Evolutionary conservation across 805 yeast genomes (phyloP), one percentile per base, ranked within the genome.

Genomic region (Lachancea sp.): DNA sequence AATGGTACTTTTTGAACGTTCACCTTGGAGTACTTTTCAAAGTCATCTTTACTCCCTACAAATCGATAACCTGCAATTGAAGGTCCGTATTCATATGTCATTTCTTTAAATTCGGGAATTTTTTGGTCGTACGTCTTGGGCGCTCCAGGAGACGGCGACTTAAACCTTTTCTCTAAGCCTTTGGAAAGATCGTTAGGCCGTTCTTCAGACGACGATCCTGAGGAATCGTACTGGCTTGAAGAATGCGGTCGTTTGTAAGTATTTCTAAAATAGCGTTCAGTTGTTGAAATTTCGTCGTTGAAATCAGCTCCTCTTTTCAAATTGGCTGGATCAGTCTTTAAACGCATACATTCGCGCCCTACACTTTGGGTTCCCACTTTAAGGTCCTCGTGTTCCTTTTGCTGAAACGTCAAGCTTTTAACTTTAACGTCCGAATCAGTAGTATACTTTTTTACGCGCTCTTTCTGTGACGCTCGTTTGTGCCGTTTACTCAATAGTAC

Each of bases 31-130:
- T 12, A 38, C 8, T 32, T 32, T n/a, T 31, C 37, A 24, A 15
- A 25, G 15, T 38, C 41, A 8, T 17, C 19, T 25, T 20, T 19
- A 19, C 25, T 39, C 3, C 42, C 42, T 2, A 40, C 43, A 17
- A 40, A 40, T 26, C 34, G 19, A 29, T 34, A 40, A 5, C 43
- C 43, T 12, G 29, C 34, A 4, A 40, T 26, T 8, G 43, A 26
- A 16, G 22, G 26, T 8, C 43, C 43, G 18, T 40, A 40, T 29
- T 40, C 43, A 28, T 21, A 39, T 12, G 36, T 31, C n/a, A n/a
- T n/a, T 19, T 31, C 41, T 4, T n/a, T 17, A 9, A n/a, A n/a
- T n/a, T n/a, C n/a, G n/a, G n/a, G n/a, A 22, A 7, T 22, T 22
- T 22, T 22, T 11, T 22, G 24, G 24, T 11, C 24, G 9, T 11